Evolutionary conservation across 2,329 filamentous ascomycete genomes (phyloP), one percentile per base, ranked within the genome.

Genomic region (Fusarium robinianum): DNA sequence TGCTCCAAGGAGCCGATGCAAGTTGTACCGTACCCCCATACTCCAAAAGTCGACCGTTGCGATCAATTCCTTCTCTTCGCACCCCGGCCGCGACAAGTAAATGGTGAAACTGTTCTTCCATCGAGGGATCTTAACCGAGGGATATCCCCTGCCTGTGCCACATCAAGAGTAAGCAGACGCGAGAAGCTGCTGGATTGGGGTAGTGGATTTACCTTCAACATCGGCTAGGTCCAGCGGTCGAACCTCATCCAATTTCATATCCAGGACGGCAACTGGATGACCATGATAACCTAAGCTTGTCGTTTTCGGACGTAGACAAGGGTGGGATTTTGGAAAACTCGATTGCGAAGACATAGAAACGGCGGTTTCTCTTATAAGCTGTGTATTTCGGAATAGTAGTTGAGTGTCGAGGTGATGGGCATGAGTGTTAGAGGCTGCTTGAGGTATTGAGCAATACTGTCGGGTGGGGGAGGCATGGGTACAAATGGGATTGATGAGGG

Each of bases 101-200:
- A 43, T 27, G 8, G 24, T 14, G 11, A 43, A 8, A 19, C 19
- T 43, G n/a, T 37, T 37, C 21, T 32, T 43, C 14, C 22, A 37
- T 8, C 33, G 24, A 10, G 40, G 32, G 5, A 43, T 43, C 8
- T 31, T 8, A 5, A 43, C n/a, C 7, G 19, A 15, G 22, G 35
- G 15, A 16, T 31, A 32, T n/a, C 15, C 12, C 37, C 25, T 43
- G 3, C 15, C 40, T 43, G 21, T 5, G 7, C 14, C 3, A n/a
- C 2, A 5, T 4, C 16, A 19, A 5, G 17, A 5, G 11, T 9
- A 5, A n/a, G n/a, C n/a, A n/a, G n/a, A n/a, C n/a, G n/a, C n/a
- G n/a, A n/a, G n/a, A 4, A 11, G 4, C 5, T 21, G n/a, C 30
- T 12, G 3, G 9, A 22, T 16, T 7, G 6, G 10, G 17, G 14